phyloP scores from a whole-genome alignment of 202 grass and related monocot species.

The Panicum hallii region DNA sequence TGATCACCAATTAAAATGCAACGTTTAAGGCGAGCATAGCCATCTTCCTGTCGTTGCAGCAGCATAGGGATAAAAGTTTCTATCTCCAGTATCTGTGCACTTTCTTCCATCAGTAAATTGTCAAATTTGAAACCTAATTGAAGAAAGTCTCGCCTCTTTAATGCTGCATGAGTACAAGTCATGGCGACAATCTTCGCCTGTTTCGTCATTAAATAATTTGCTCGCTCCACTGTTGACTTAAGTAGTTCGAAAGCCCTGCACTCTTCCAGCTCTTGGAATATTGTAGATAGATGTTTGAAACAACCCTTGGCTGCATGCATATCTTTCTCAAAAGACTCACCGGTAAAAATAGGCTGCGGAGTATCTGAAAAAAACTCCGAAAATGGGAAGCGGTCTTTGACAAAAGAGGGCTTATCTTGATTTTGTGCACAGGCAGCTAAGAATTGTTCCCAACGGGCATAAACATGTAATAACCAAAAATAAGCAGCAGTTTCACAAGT shows the following conservation, averaged over 20 bases:
- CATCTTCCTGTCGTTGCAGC: conserved; percentile 94
- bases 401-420: conserved; percentile 72
- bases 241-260: conserved; percentile 98
- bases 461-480: conserved; percentile 98
- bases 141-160: conserved; percentile 96
- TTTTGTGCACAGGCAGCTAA: conserved; percentile 74
- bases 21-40: conserved; percentile 84
- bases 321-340: conserved; percentile 89
- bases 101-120: conserved; percentile 99
- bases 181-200: conserved; percentile 99
- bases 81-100: conserved; percentile 98
- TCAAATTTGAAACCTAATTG: conserved; percentile 96
- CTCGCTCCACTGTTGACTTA: conserved; percentile 90
- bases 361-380: conserved; percentile 76
- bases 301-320: conserved; percentile 95
- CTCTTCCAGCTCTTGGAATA: conserved; percentile 99
- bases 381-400: conserved; percentile 92
- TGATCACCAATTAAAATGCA: conserved; percentile 99
- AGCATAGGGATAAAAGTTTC: conserved; percentile 99
- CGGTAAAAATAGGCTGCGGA: conserved; percentile 70
- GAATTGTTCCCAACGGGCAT: conserved; percentile 94
- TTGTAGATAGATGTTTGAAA: conserved; percentile 89
- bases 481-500: conserved; percentile 96
- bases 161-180: conserved; percentile 97
- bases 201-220: conserved; percentile 99